phyloP scores from a whole-genome alignment of 139 green algal species.

The Monoraphidium neglectum region DNA sequence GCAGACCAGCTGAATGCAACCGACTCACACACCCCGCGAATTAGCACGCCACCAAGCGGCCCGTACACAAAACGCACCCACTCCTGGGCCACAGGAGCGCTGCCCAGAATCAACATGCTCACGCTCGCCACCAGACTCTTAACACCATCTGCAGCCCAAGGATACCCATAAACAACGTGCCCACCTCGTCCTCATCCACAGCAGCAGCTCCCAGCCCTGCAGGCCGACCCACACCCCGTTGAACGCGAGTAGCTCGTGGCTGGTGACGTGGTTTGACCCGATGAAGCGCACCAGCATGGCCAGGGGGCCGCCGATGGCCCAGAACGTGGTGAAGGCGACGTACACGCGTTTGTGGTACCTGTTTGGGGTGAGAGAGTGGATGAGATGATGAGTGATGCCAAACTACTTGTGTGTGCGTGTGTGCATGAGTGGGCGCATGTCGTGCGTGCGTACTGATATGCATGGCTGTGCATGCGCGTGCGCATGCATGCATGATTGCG shows the following conservation, averaged over 20 bases:
- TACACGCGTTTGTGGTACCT: conserved; percentile 53
- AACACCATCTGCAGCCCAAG: too few relatives aligned
- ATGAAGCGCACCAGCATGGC: conserved; percentile 63
- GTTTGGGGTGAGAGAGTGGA: not conserved
- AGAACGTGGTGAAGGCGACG: conserved; percentile 54
- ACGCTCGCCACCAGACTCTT: too few relatives aligned
- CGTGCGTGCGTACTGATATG: too few relatives aligned
- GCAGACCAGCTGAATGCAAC: too few relatives aligned
- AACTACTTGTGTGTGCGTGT: too few relatives aligned
- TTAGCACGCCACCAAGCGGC: too few relatives aligned
- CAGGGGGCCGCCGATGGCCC: conserved; percentile 44
- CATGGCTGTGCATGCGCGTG: too few relatives aligned
- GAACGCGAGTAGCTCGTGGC: conserved; percentile 64
- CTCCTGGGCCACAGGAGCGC: not conserved
- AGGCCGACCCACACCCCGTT: conserved; percentile 40
- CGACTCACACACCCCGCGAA: too few relatives aligned
- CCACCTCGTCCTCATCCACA: not conserved
- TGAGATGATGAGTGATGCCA: not conserved
- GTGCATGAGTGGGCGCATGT: too few relatives aligned
- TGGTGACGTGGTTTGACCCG: conserved; percentile 60
- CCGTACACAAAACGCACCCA: too few relatives aligned
- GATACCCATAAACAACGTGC: conserved; percentile 1
- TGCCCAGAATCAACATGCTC: conserved; percentile 12
- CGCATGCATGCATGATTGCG: too few relatives aligned
- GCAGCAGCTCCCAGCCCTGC: conserved; percentile 27